Evolutionary conservation across 2,329 filamentous ascomycete species (phyloP).

Genomic region (Emydomyces testavorans): DNA sequence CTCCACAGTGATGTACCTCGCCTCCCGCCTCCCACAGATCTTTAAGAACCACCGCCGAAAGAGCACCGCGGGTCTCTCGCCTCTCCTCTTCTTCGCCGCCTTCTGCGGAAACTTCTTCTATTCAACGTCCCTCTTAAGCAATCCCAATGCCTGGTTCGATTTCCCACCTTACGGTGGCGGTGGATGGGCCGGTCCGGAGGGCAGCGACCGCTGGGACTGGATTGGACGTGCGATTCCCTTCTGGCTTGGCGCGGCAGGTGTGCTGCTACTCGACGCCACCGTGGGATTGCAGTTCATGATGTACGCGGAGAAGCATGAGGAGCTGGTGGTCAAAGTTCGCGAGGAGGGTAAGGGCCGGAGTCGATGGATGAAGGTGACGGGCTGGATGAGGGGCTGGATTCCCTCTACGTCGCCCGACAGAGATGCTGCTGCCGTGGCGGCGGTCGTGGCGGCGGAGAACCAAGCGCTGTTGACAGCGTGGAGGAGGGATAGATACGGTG

Average conservation of each 20-base stretch:
- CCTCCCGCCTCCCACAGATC: conserved; percentile 52
- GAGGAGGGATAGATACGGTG: conserved; percentile 26
- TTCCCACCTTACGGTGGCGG: conserved; percentile 46
- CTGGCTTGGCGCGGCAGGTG: conserved; percentile 54
- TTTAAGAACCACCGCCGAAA: conserved; percentile 54
- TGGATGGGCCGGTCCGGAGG: conserved; percentile 48
- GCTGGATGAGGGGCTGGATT: conserved; percentile 57
- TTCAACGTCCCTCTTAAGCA: conserved; percentile 49
- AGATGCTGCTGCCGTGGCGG: conserved; percentile 14
- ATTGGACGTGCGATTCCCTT: conserved; percentile 49
- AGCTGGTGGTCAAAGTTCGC: conserved; percentile 38
- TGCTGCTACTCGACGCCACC: conserved; percentile 49
- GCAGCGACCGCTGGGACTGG: conserved; percentile 47
- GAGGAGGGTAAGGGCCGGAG: conserved; percentile 31
- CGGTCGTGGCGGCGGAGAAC: conserved; percentile 19
- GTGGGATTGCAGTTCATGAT: conserved; percentile 53
- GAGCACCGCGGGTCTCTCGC: conserved; percentile 52
- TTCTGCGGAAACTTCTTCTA: conserved; percentile 60
- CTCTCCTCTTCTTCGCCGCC: conserved; percentile 52
- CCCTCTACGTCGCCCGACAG: conserved; percentile 38
- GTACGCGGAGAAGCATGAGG: conserved; percentile 41
- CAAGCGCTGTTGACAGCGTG: conserved; percentile 23
- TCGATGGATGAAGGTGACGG: conserved; percentile 47
- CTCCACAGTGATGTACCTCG: conserved; percentile 47
- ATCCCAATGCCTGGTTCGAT: conserved; percentile 52